Evolutionary conservation across 2,329 filamentous ascomycete species (phyloP), one percentile per base, ranked within the genome.

Genomic region (Stagonosporopsis tanaceti): DNA sequence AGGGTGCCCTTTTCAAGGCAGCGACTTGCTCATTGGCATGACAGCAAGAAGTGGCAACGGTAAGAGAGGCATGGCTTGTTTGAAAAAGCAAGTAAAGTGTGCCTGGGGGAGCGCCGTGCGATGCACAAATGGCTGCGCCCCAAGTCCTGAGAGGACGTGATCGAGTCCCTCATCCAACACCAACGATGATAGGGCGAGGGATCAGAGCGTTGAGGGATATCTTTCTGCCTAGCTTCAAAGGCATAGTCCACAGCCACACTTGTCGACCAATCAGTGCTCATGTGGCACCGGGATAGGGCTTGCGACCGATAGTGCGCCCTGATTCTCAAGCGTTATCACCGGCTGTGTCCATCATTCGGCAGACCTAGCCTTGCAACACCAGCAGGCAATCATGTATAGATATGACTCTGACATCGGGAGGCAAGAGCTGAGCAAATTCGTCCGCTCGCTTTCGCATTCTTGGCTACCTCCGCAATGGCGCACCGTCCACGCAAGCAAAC

Each of bases 391-490:
- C 25, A 53, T 69, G 64, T 68, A 71, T 71, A 73, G 65, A 58
- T 61, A 54, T 56, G 44, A 53, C 42, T 22, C 40, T 28, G 45
- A 46, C 42, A 41, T 35, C 52, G 47, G 63, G 59, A 41, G 60
- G 62, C 59, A 47, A 53, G 41, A 30, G 34, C 48, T 46, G 24
- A 22, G 28, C n/a, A 45, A 38, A 56, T 59, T 60, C 57, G 58
- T 64, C 66, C 68, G 67, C 64, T 61, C 63, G 53, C 60, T 46
- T 60, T 70, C 69, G 67, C 64, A 59, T 65, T 54, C 50, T 59
- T 60, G 61, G 59, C 47, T 44, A 45, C 53, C 53, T 65, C 63
- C 66, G 65, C 65, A 25, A 76, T 76, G 73, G 69, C 71, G 59
- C 68, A 68, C 57, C 56, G 63, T 51, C 67, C 60, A 45, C 62